Percentiles rank a stretch among this genome's conserved stretches.
These are phyloP conservation scores for Astrephomene gubernaculifera DNA, from an alignment of 139 green algal species.

Conservation along the genomic window DNA sequence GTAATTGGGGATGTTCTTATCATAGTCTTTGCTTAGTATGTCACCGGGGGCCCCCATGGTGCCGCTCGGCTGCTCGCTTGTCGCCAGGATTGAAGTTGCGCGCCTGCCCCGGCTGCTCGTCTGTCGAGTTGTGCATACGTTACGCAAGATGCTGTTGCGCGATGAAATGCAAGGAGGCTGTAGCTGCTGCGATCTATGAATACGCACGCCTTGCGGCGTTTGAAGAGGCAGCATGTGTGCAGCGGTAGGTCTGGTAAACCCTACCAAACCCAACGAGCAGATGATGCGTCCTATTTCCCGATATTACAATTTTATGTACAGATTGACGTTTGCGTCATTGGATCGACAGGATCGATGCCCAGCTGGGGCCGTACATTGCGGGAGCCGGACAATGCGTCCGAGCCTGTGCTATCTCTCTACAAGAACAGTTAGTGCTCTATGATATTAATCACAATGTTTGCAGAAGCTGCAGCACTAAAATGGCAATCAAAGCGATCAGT, in stretches of 20 bases:
- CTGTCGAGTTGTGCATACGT: neutral
- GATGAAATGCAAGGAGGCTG: neutral
- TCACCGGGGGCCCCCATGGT: constrained; percentile 41
- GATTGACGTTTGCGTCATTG: no score
- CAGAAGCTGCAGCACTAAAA: neutral
- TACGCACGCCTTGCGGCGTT: constrained; percentile 19
- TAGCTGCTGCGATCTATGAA: neutral
- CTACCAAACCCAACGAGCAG: neutral
- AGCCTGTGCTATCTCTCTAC: no score
- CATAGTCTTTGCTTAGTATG: constrained; percentile 50
- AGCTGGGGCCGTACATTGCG: no score
- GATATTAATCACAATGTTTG: no score
- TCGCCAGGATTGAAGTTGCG: no score
- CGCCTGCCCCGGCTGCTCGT: neutral
- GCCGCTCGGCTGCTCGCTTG: no score
- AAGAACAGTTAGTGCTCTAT: no score
- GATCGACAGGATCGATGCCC: no score
- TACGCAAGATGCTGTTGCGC: neutral
- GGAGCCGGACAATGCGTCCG: no score
- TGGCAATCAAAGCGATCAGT: no score
- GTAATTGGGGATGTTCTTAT: constrained; percentile 58
- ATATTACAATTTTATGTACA: no score
- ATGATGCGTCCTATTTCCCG: no score
- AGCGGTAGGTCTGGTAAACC: neutral
- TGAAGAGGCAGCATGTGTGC: constrained; percentile 21